Evolutionary conservation across 495 filamentous ascomycete species (phyloP).

Genomic region (Aspergillus egyptiacus): DNA sequence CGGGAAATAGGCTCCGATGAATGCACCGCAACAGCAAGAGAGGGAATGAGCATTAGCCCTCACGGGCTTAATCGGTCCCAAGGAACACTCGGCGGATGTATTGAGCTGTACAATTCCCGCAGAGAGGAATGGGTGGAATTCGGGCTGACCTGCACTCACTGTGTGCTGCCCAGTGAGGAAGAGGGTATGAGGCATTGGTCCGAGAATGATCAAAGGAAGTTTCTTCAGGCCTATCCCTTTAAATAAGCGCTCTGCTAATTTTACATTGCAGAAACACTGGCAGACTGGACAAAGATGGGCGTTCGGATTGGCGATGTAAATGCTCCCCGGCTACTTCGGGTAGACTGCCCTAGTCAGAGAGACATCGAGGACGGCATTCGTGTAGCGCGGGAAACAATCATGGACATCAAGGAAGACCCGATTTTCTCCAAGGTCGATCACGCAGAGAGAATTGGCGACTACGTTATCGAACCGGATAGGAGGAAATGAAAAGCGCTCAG

Average conservation of each 20-base stretch:
- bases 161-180: not conserved
- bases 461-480: not conserved
- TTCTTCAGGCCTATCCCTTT: not conserved
- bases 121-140: not conserved
- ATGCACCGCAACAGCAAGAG: not conserved
- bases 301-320: not conserved
- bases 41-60: constrained; percentile 2
- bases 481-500: not conserved
- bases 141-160: constrained; percentile 1
- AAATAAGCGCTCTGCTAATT: not conserved
- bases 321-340: not conserved
- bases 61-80: not conserved
- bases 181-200: not conserved
- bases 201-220: not conserved
- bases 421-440: constrained; percentile 7
- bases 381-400: not conserved
- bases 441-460: not conserved
- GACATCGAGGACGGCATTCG: not conserved
- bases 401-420: not conserved
- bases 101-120: not conserved
- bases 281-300: not conserved
- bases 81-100: constrained; percentile 4
- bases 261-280: not conserved
- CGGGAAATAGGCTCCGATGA: not conserved
- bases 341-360: not conserved